Conservation (phyloP, 2,329 filamentous ascomycete genomes). For the Pestalotiopsis sp. region DNA sequence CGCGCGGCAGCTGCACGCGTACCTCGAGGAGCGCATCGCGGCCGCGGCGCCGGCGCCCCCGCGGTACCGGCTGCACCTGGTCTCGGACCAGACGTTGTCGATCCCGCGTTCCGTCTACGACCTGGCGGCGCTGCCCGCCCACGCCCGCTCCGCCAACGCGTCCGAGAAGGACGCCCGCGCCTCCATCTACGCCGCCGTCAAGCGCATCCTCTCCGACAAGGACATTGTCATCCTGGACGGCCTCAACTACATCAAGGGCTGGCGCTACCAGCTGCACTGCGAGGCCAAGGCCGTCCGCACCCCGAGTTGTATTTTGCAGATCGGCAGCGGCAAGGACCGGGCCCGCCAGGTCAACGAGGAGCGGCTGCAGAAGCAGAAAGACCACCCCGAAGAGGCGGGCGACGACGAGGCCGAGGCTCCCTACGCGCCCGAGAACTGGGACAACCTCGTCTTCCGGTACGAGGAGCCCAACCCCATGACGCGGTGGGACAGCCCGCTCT, state of each 20-base stretch:
- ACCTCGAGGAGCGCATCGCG: conserved; percentile 62
- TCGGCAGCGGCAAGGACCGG: conserved; percentile 58
- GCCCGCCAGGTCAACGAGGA: conserved; percentile 62
- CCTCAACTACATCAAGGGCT: conserved; percentile 88
- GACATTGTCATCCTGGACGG: conserved; percentile 81
- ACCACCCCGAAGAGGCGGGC: conserved; percentile 34
- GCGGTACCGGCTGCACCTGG: conserved; percentile 70
- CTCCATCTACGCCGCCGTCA: conserved; percentile 75
- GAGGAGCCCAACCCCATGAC: conserved; percentile 87
- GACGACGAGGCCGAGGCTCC: conserved; percentile 44
- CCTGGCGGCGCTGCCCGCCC: conserved; percentile 58
- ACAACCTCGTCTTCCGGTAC: conserved; percentile 80
- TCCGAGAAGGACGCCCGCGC: conserved; percentile 83
- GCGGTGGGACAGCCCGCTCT: conserved; percentile 82
- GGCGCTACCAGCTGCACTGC: conserved; percentile 84
- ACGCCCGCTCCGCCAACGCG: conserved; percentile 71
- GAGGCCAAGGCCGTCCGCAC: conserved; percentile 81
- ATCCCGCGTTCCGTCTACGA: conserved; percentile 74
- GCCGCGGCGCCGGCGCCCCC: conserved; percentile 25
- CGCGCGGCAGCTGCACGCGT: conserved; percentile 66
- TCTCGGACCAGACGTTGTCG: conserved; percentile 73
- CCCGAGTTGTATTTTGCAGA: conserved; percentile 73
- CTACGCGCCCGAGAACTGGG: conserved; percentile 66
- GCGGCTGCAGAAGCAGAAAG: conserved; percentile 49
- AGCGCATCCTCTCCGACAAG: conserved; percentile 70